Base-by-base conservation (phyloP, 148 eudicot species). In the Spergularia marina region DNA sequence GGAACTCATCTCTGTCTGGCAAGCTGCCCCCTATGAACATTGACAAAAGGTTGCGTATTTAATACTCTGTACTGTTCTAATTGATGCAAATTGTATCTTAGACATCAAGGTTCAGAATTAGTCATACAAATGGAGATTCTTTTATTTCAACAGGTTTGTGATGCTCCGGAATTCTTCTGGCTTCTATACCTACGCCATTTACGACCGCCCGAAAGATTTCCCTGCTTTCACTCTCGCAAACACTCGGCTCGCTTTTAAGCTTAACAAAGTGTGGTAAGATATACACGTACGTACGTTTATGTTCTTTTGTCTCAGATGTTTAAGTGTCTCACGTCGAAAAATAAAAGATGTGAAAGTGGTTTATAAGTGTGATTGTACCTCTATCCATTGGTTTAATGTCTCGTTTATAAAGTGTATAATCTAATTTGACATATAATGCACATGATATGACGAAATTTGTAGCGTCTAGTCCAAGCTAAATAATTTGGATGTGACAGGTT, bases 191-290 rank as follows among this genome's bases (percentile, higher is more conserved):
- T 93, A 93, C 60, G 91, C 85, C 23, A 85, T 93, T 17, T 93
- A 82, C 14, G 90, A 93, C 4, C 93, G 85, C 23, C 79, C 78
- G 5, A 65, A 80, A 40, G 87, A 72, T 10, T 85, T 81, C 83
- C 98, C 98, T 52, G 87, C 77, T 65, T 86, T 93, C 77, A 82
- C 82, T 68, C 87, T 93, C 4, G 68, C 86, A 55, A 84, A 86
- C 70, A 82, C 93, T 62, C 82, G 98, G 66, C 85, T 93, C 15
- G 96, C 90, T 6, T 86, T 90, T 80, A 90, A 85, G 84, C 96
- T 93, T 75, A 82, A 77, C 76, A 82, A 81, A 81, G 73, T 76
- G 17, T 85, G 87, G 87, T 82, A 76, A 39, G 74, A 21, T 14
- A 49, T 10, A 39, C 1, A 71, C 16, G 36, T 30, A 30, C 36